Percentiles rank a stretch among this genome's conserved stretches.
These are phyloP conservation scores for Aspergillus wentii DNA, from an alignment of 495 filamentous ascomycete genomes.

Conservation along the genomic window DNA sequence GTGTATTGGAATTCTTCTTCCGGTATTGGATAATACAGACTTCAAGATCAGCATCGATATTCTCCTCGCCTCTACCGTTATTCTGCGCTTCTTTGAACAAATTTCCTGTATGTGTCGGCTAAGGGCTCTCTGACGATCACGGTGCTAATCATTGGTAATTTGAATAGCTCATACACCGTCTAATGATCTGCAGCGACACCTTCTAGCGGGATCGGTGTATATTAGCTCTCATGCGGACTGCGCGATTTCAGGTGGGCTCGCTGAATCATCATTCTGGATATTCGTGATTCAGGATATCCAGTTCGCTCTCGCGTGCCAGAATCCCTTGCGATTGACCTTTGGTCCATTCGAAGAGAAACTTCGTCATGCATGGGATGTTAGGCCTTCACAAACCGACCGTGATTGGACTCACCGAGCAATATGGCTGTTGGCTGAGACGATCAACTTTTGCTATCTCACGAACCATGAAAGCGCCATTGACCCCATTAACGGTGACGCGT, in stretches of 20 bases:
- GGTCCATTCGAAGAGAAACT: conserved; percentile 32
- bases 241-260: conserved; percentile 32
- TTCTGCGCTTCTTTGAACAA: conserved; percentile 40
- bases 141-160: background rate
- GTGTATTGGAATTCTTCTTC: conserved; percentile 38
- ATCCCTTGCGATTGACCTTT: conserved; percentile 31
- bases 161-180: conserved; percentile 28
- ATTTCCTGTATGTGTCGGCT: conserved; percentile 28
- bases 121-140: background rate
- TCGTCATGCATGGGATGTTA: conserved; percentile 26
- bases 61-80: conserved; percentile 35
- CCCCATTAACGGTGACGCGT: conserved; percentile 12
- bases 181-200: conserved; percentile 34
- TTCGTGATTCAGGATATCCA: conserved; percentile 43
- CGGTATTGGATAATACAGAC: conserved; percentile 29
- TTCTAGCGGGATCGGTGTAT: conserved; percentile 40
- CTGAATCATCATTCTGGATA: conserved; percentile 39
- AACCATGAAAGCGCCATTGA: conserved; percentile 15
- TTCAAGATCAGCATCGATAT: conserved; percentile 35
- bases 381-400: conserved; percentile 24
- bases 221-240: conserved; percentile 38
- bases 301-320: conserved; percentile 33
- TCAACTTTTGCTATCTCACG: conserved; percentile 32
- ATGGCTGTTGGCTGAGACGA: conserved; percentile 36
- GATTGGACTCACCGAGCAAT: conserved; percentile 37